These are phyloP conservation scores for Dictyophora rubrovolvata DNA, from an alignment of 768 basidiomycete genomes.

Conservation along the genomic window DNA sequence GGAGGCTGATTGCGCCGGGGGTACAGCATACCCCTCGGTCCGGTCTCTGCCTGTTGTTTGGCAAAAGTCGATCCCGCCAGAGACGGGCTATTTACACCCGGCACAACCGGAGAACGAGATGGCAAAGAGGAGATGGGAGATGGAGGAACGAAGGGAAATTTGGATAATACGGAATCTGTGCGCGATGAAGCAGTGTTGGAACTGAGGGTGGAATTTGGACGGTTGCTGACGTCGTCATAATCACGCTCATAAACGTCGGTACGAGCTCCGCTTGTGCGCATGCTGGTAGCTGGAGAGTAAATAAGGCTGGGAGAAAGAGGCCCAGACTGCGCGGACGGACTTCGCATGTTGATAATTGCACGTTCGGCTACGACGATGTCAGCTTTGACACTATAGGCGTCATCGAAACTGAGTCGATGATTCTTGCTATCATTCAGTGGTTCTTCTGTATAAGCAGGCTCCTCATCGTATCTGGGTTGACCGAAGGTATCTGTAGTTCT, in stretches of 20 bases:
- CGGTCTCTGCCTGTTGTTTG: conserved; percentile 8
- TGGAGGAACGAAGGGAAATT: conserved; percentile 83
- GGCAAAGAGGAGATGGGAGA: conserved; percentile 79
- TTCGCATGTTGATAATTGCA: conserved; percentile 46
- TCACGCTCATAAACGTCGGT: conserved; percentile 38
- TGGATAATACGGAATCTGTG: conserved; percentile 78
- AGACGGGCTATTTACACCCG: conserved; percentile 9
- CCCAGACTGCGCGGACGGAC: background rate
- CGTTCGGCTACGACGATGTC: conserved; percentile 59
- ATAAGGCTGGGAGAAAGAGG: background rate
- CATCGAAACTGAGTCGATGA: conserved; percentile 20
- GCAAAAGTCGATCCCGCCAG: background rate
- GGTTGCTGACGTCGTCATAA: conserved; percentile 6
- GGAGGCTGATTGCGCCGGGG: conserved; percentile 2
- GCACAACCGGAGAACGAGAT: conserved; percentile 41
- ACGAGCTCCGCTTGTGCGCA: conserved; percentile 55
- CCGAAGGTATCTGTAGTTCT: conserved; percentile 9
- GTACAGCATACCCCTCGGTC: background rate
- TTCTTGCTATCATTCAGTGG: conserved; percentile 47
- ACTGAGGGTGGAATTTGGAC: conserved; percentile 18
- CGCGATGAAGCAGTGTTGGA: conserved; percentile 40
- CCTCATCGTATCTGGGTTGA: conserved; percentile 1
- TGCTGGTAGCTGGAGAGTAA: conserved; percentile 10
- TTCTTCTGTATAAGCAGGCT: conserved; percentile 11
- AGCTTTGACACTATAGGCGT: conserved; percentile 19